Evolutionary conservation across 2,329 filamentous ascomycete species (phyloP), one percentile per base, ranked within the genome.

Genomic region (Ampelomyces quisqualis): DNA sequence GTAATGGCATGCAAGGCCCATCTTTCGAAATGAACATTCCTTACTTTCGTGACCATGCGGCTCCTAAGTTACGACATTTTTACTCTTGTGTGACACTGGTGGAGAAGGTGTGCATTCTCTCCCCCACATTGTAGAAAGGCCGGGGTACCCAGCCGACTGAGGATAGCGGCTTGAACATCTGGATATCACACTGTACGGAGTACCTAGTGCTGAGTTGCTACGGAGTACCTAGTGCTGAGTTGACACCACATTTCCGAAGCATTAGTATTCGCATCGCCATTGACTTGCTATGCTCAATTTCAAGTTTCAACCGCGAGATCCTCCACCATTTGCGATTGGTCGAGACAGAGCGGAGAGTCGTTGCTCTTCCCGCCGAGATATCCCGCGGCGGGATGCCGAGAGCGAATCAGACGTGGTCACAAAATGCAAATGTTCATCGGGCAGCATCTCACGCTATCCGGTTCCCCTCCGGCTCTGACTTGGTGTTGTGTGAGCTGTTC

Each of bases 381-480:
- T 54, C 43, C 55, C 53, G 51, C 52, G 47, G 46, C 42, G 46
- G 53, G 39, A 20, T 3, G 9, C 7, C 8, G 1, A 5, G 13
- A 21, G 35, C 27, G 21, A 34, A 18, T n/a, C 22, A 36, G 32
- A 32, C 43, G 28, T 44, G 38, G 46, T 36, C 45, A 17, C 14
- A 23, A 11, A 10, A 13, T 17, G 22, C 14, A 10, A 10, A 32
- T n/a, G 9, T 15, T 28, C 8, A 11, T 40, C 6, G 41, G 33
- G 18, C 18, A 23, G 11, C 20, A 38, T 34, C 36, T 38, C 23
- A 38, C 23, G 34, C 24, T 18, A 31, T 23, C 23, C 51, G 45
- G 46, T 46, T 50, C 49, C 53, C 48, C 54, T 48, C 47, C 44
- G 43, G 46, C 38, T 34, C 46, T 49, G 39, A 34, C 40, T 41